Conservation (phyloP, 2,329 filamentous ascomycete genomes). For the Fusarium sp. region DNA sequence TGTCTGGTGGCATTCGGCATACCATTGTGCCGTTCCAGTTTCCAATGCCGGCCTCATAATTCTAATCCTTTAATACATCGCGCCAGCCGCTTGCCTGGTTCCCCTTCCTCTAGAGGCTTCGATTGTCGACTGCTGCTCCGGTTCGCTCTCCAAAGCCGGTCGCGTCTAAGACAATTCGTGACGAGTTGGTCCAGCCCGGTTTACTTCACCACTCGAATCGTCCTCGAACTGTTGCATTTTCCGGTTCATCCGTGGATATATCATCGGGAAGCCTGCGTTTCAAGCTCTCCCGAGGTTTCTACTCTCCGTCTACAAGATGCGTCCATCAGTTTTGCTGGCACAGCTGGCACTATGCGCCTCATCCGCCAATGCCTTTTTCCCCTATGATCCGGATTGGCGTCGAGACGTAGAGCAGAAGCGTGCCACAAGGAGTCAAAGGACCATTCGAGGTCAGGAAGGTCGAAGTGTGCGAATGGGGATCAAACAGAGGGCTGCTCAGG, state of each 20-base stretch:
- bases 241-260: constrained; percentile 14
- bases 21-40: constrained; percentile 33
- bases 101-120: constrained; percentile 5
- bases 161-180: constrained; percentile 37
- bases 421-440: constrained; percentile 38
- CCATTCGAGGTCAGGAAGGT: constrained; percentile 12
- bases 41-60: constrained; percentile 44
- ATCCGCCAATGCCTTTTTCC: constrained; percentile 59
- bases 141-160: constrained; percentile 13
- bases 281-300: constrained; percentile 3
- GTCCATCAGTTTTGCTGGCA: constrained; percentile 50
- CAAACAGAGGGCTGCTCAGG: constrained; percentile 49
- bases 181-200: constrained; percentile 25
- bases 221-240: constrained; percentile 10
- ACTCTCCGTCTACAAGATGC: constrained; percentile 51
- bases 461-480: constrained; percentile 54
- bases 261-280: constrained; percentile 10
- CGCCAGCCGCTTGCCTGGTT: constrained; percentile 23
- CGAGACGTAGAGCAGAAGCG: constrained; percentile 40
- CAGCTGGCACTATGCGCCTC: constrained; percentile 61
- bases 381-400: constrained; percentile 54
- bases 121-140: constrained; percentile 1
- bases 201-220: constrained; percentile 19
- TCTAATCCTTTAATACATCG: constrained; percentile 45
- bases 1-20: constrained; percentile 33